phyloP scores from a whole-genome alignment of 352 stramenopile species.

The Phytopythium delawarense region DNA sequence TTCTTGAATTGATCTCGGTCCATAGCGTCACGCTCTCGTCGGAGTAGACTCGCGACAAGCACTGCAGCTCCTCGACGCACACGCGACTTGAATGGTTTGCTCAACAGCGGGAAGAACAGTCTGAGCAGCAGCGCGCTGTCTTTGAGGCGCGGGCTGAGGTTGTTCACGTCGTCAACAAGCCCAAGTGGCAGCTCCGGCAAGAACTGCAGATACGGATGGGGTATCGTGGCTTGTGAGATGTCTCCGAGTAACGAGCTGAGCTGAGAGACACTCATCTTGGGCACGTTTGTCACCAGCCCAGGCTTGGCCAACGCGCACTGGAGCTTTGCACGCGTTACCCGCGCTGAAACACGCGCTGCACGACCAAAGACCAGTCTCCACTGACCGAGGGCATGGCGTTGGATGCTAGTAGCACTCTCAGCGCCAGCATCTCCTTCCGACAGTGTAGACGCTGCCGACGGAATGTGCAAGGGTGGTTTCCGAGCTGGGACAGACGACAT shows the following conservation, averaged over 20 bases:
- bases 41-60: slow-evolving; percentile 36
- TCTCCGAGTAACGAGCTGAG: background rate
- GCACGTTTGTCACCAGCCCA: slow-evolving; percentile 8
- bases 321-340: slow-evolving; percentile 18
- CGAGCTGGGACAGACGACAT: slow-evolving; percentile 14
- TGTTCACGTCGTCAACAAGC: slow-evolving; percentile 6
- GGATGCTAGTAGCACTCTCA: slow-evolving; percentile 1
- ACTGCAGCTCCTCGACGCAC: slow-evolving; percentile 37
- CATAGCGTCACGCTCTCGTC: slow-evolving; percentile 32
- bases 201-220: slow-evolving; percentile 40
- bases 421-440: too few species aligned
- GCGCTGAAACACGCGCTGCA: slow-evolving; percentile 17
- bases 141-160: slow-evolving; percentile 19
- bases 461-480: background rate
- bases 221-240: background rate
- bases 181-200: slow-evolving; percentile 35
- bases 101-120: slow-evolving; percentile 35
- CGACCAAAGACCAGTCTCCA: slow-evolving; percentile 26
- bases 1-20: slow-evolving; percentile 11
- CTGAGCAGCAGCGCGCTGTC: slow-evolving; percentile 44
- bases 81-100: slow-evolving; percentile 47
- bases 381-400: slow-evolving; percentile 11
- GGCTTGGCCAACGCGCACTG: slow-evolving; percentile 34
- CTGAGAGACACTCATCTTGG: background rate
- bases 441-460: slow-evolving; percentile 5